Base-by-base conservation (phyloP, 331 rosid genomes). In the Rhamnella rubrinervis region DNA sequence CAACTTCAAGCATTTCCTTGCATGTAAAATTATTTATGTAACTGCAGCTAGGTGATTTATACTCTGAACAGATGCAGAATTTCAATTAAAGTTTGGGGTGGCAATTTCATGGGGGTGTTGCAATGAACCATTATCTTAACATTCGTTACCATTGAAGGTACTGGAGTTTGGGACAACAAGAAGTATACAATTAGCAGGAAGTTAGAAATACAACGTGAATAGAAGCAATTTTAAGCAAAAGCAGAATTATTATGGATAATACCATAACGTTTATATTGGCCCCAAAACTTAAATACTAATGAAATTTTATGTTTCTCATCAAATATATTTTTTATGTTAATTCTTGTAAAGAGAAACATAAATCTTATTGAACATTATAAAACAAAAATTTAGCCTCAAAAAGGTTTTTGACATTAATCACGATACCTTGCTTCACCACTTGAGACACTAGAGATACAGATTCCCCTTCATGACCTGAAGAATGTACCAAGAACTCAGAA, bases 401-500 rank as follows among this genome's bases (percentile, higher is more conserved):
- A 71, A 39, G 9, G 5, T 11, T 39, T 73, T 26, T 78, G 60
- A 61, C 65, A 61, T 47, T 72, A 46, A 65, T 71, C 70, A 63
- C 71, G 66, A 51, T 93, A 95, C 99, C 99, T 89, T 87, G 87
- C 83, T 85, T 87, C 63, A 95, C 97, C 66, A 75, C 78, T 62
- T 84, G 67, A 47, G 99, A 84, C 76, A 72, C 25, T 47, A 81
- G 63, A 20, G 97, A 89, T 61, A 81, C 63, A 61, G 97, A 85
- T 58, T 84, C 87, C 70, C 99, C 99, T 86, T 95, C 96, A 73
- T 89, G 93, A 49, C 99, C 99, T 95, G 83, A 75, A 77, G 16
- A 78, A 60, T 71, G 76, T 26, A 70, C 66, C 68, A n/a, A n/a
- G n/a, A n/a, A 71, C 61, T 41, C 65, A 72, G 59, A 51, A 71